Evolutionary conservation across 345 rosid genomes (phyloP).

Genomic region (Populus davidiana): DNA sequence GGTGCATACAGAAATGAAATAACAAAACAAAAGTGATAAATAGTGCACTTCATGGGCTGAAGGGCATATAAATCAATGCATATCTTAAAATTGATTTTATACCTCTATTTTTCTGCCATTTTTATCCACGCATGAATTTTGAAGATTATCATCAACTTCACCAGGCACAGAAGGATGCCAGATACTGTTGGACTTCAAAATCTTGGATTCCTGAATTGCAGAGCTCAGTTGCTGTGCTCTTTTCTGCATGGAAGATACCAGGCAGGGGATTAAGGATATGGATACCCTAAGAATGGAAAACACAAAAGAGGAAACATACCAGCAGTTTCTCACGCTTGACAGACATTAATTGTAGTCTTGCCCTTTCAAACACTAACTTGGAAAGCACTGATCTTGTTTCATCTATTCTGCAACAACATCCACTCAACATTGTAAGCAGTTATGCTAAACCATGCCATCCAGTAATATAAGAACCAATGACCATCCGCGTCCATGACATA

Average conservation of each 20-base stretch:
- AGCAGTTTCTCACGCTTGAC: constrained; percentile 50
- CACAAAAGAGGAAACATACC: constrained; percentile 41
- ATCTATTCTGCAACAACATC: constrained; percentile 49
- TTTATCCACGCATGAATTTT: constrained; percentile 25
- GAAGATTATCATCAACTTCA: constrained; percentile 18
- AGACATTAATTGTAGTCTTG: constrained; percentile 53
- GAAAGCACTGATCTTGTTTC: constrained; percentile 51
- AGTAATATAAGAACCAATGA: constrained; percentile 7
- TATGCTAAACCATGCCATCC: constrained; percentile 6
- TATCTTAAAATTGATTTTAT: constrained; percentile 23
- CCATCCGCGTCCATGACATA: constrained; percentile 3
- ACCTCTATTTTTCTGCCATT: constrained; percentile 44
- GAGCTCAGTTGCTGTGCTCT: constrained; percentile 40
- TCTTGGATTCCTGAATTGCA: constrained; percentile 47
- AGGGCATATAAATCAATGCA: constrained; percentile 9
- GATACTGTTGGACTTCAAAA: constrained; percentile 40
- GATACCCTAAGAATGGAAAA: constrained; percentile 4
- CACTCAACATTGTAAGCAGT: constrained; percentile 24
- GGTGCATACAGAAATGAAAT: neutral
- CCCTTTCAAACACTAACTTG: constrained; percentile 64
- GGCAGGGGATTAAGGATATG: constrained; percentile 23
- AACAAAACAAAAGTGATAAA: neutral
- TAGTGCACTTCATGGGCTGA: neutral
- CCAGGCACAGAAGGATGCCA: constrained; percentile 27
- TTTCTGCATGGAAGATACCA: constrained; percentile 50